These are phyloP conservation scores for Penicillium longicatenatum DNA, from an alignment of 495 filamentous ascomycete genomes.

Conservation along the genomic window DNA sequence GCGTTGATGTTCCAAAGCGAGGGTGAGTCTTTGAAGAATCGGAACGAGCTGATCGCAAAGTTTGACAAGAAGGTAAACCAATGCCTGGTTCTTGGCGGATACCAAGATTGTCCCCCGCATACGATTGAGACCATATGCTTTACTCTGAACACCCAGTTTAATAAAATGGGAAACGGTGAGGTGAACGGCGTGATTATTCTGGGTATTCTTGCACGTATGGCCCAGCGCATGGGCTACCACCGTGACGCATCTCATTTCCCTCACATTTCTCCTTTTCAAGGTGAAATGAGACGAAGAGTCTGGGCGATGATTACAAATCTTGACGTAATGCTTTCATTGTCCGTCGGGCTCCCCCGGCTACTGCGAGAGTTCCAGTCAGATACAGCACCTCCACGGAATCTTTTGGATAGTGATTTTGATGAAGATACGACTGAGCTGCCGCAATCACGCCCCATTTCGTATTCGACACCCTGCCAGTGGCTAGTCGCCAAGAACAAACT, in stretches of 20 bases:
- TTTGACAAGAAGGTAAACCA: conserved; percentile 37
- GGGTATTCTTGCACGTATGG: conserved; percentile 35
- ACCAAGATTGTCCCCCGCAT: conserved; percentile 41
- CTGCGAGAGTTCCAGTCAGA: conserved; percentile 34
- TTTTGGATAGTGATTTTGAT: conserved; percentile 33
- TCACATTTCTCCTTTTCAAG: conserved; percentile 51
- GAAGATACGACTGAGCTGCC: conserved; percentile 29
- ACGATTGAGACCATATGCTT: conserved; percentile 43
- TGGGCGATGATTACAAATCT: conserved; percentile 53
- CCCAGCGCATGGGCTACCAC: conserved; percentile 50
- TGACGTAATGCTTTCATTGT: conserved; percentile 45
- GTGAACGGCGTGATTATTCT: conserved; percentile 43
- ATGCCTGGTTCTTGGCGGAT: conserved; percentile 40
- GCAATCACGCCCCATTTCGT: conserved; percentile 24
- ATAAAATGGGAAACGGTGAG: conserved; percentile 30
- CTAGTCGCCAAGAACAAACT: conserved; percentile 42
- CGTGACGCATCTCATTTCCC: conserved; percentile 46
- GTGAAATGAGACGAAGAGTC: conserved; percentile 56
- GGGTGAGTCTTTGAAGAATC: background rate
- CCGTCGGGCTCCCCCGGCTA: conserved; percentile 41
- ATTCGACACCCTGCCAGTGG: conserved; percentile 39
- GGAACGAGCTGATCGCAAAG: conserved; percentile 7
- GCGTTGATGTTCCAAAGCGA: conserved; percentile 15
- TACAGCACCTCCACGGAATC: conserved; percentile 37
- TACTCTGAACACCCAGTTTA: conserved; percentile 39